phyloP scores from a whole-genome alignment of 257 asterid species.

The Striga asiatica region DNA sequence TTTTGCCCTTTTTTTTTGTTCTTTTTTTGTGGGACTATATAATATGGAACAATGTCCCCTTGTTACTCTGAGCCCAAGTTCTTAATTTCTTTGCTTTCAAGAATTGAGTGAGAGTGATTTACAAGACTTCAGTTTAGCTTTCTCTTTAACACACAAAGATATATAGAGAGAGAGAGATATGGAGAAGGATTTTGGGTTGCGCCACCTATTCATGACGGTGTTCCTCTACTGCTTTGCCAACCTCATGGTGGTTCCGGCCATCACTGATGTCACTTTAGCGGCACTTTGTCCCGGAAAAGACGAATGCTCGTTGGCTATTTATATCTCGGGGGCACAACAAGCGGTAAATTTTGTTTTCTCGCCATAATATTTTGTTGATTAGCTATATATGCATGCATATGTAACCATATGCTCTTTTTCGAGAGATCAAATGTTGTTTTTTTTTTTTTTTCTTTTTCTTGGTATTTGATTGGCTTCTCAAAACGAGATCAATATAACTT shows the following conservation, averaged over 20 bases:
- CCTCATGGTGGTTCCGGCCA: conserved; percentile 86
- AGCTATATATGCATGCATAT: neutral
- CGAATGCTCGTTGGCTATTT: conserved; percentile 73
- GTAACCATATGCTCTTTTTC: neutral
- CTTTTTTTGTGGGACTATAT: too few relatives aligned
- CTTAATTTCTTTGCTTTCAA: too few relatives aligned
- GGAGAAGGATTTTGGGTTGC: conserved; percentile 44
- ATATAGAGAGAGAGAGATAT: conserved; percentile 9
- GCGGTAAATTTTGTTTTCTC: conserved; percentile 38
- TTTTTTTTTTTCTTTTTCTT: too few relatives aligned
- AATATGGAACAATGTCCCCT: too few relatives aligned
- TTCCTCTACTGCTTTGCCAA: conserved; percentile 65
- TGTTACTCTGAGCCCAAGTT: too few relatives aligned
- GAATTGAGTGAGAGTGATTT: neutral
- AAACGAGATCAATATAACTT: too few relatives aligned
- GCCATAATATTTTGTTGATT: neutral
- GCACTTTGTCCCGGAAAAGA: conserved; percentile 81
- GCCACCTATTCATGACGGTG: conserved; percentile 87
- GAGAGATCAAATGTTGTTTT: too few relatives aligned
- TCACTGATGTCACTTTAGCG: conserved; percentile 69
- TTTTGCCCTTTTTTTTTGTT: neutral
- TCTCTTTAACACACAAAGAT: neutral
- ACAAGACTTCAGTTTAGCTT: neutral
- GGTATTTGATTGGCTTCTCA: too few relatives aligned
- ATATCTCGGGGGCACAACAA: conserved; percentile 81